phyloP scores from a whole-genome alignment of 139 green algal species.

The Chlamydomonas sp. region DNA sequence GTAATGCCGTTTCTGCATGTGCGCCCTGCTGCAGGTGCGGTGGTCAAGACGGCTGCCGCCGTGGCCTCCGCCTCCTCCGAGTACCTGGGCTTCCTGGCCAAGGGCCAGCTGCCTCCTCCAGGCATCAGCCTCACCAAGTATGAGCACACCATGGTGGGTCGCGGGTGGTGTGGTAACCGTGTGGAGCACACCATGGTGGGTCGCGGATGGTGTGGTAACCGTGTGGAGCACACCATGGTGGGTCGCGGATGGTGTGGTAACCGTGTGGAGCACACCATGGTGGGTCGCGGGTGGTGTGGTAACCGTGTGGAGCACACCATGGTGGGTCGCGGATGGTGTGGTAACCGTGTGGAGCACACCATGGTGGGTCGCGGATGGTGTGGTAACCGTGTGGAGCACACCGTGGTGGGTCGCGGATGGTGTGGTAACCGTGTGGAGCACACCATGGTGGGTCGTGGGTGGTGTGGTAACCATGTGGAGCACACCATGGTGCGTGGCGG shows the following conservation, averaged over 20 bases:
- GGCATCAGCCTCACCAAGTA: slow-evolving; percentile 79
- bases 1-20: background rate
- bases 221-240: slow-evolving; percentile 32
- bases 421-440: no score
- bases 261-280: background rate
- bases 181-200: background rate
- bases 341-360: no score
- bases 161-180: slow-evolving; percentile 47
- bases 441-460: no score
- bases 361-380: no score
- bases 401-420: no score
- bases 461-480: no score
- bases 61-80: slow-evolving; percentile 74
- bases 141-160: slow-evolving; percentile 58
- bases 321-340: no score
- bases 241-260: slow-evolving; percentile 56
- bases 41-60: slow-evolving; percentile 67
- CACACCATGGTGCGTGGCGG: no score
- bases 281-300: no score
- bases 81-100: slow-evolving; percentile 92
- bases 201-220: no score
- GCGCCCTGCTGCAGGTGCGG: slow-evolving; percentile 40
- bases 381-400: no score
- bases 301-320: no score
- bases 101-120: slow-evolving; percentile 93